Evolutionary conservation across 139 green algal species (phyloP).

Genomic region (Coelastrella sp.): DNA sequence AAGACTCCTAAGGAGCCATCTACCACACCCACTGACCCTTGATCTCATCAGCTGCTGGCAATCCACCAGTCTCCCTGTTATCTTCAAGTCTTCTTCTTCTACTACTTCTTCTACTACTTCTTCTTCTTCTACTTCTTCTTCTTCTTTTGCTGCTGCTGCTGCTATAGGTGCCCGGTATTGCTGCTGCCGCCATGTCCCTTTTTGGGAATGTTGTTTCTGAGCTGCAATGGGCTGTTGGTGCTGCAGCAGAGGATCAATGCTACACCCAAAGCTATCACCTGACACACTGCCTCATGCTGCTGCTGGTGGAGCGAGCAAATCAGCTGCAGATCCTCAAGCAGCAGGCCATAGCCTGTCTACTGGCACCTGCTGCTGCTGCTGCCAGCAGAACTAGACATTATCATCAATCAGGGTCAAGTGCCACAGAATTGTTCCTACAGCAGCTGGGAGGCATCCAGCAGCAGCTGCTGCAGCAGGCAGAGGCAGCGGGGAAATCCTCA

Average conservation of each 20-base stretch:
- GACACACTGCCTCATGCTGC: conserved; percentile 1
- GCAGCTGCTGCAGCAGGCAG: conserved; percentile 28
- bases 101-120: too few species aligned
- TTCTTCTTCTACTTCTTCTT: too few species aligned
- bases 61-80: too few species aligned
- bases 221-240: neutral
- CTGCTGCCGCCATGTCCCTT: neutral
- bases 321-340: conserved; percentile 44
- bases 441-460: neutral
- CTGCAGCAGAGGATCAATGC: neutral
- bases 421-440: neutral
- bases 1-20: too few species aligned
- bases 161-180: neutral
- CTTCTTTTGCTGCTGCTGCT: neutral
- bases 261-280: neutral
- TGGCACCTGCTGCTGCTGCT: neutral
- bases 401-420: neutral
- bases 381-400: neutral
- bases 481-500: neutral
- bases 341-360: neutral
- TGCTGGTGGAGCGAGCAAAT: conserved; percentile 19
- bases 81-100: too few species aligned
- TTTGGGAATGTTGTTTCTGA: neutral
- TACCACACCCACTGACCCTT: too few species aligned
- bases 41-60: too few species aligned